These are phyloP conservation scores for Tetrahymena thermophila DNA, from an alignment of 73 alveolate genomes.

Conservation along the genomic window DNA sequence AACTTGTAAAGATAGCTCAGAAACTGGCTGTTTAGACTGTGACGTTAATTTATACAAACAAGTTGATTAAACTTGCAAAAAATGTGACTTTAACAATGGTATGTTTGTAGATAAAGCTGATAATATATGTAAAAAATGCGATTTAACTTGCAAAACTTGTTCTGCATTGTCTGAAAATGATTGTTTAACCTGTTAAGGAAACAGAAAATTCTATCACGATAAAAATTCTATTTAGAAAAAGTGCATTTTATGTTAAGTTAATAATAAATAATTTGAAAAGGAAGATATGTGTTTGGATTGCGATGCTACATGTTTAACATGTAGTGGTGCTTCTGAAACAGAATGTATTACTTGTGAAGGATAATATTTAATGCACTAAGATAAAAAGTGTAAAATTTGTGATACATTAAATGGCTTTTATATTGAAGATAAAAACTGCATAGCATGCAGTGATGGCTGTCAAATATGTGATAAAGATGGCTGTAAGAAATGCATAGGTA, in stretches of 20 bases:
- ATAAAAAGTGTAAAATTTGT: background rate
- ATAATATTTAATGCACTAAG: background rate
- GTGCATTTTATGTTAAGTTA: background rate
- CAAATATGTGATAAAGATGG: background rate
- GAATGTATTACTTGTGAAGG: background rate
- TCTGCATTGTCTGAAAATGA: background rate
- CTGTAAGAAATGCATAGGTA: background rate
- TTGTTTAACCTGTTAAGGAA: background rate
- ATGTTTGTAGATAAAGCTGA: background rate
- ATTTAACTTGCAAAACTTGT: background rate
- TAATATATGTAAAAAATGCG: background rate
- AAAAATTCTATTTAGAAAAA: background rate
- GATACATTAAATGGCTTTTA: background rate
- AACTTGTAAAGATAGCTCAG: background rate
- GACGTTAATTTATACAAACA: background rate
- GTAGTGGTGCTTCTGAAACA: background rate
- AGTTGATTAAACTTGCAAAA: background rate
- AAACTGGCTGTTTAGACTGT: background rate
- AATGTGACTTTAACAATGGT: background rate
- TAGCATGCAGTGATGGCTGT: background rate
- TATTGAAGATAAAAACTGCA: background rate
- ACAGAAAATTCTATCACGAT: background rate
- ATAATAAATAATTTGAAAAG: background rate
- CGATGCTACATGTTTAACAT: background rate
- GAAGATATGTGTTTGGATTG: background rate